Evolutionary conservation across 2,329 filamentous ascomycete genomes (phyloP).

Genomic region (Diatrype stigma): DNA sequence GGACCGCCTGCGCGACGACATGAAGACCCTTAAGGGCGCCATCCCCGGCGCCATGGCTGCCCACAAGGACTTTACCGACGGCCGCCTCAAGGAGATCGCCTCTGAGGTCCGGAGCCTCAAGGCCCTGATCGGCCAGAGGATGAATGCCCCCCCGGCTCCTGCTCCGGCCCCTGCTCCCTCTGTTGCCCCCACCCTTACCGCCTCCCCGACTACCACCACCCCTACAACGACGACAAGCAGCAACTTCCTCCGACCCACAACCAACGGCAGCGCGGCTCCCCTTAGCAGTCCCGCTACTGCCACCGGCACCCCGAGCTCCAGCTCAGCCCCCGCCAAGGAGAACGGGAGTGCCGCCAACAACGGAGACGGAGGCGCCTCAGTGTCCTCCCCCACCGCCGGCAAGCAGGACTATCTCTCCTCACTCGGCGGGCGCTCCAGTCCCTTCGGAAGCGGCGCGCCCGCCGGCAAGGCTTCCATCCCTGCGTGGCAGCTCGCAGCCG

Average conservation of each 20-base stretch:
- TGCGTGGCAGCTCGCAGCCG: slow-evolving; percentile 73
- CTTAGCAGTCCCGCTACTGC: slow-evolving; percentile 9
- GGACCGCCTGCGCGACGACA: slow-evolving; percentile 79
- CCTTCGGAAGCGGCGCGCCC: slow-evolving; percentile 47
- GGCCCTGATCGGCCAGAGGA: slow-evolving; percentile 68
- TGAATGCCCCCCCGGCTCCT: slow-evolving; percentile 35
- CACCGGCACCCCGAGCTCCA: slow-evolving; percentile 15
- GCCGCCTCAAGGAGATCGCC: slow-evolving; percentile 77
- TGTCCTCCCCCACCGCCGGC: slow-evolving; percentile 24
- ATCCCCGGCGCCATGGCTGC: slow-evolving; percentile 86
- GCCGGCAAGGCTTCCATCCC: slow-evolving; percentile 65
- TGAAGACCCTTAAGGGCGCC: slow-evolving; percentile 74
- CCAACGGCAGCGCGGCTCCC: not conserved
- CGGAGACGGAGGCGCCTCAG: not conserved
- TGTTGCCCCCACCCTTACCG: slow-evolving; percentile 5
- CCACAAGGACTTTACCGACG: slow-evolving; percentile 80
- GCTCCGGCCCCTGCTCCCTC: slow-evolving; percentile 22
- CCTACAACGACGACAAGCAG: slow-evolving; percentile 6
- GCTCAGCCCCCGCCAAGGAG: slow-evolving; percentile 18
- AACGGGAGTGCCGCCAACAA: slow-evolving; percentile 26
- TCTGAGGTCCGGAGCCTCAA: slow-evolving; percentile 89
- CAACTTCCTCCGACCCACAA: slow-evolving; percentile 13
- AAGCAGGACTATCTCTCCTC: slow-evolving; percentile 31
- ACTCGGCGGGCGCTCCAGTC: slow-evolving; percentile 36
- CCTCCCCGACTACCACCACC: slow-evolving; percentile 2